phyloP scores from a whole-genome alignment of 2,329 filamentous ascomycete genomes.

The Annulohypoxylon truncatum region DNA sequence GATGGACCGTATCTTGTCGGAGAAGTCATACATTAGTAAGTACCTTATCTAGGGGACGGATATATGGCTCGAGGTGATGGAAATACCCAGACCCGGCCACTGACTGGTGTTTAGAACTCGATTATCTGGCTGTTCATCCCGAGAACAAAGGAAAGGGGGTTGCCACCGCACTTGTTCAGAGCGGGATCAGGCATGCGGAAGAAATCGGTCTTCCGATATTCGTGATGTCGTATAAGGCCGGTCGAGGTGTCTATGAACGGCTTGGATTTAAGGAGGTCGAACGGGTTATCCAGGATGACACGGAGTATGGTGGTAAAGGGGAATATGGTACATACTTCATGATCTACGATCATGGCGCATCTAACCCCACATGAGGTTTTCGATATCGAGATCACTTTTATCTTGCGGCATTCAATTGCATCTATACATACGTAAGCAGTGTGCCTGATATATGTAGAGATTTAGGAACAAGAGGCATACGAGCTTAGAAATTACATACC shows the following conservation, averaged over 20 bases:
- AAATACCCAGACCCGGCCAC: background rate
- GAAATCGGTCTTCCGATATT: slow-evolving; percentile 45
- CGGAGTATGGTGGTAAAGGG: slow-evolving; percentile 34
- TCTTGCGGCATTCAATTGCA: too few relatives aligned
- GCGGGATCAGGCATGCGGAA: slow-evolving; percentile 42
- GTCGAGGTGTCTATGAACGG: slow-evolving; percentile 40
- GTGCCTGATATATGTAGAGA: too few relatives aligned
- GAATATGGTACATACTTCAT: slow-evolving; percentile 32
- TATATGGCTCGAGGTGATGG: background rate
- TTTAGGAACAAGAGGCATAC: too few relatives aligned
- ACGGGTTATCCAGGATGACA: slow-evolving; percentile 46
- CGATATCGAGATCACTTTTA: too few relatives aligned
- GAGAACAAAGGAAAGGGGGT: slow-evolving; percentile 47
- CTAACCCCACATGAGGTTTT: background rate
- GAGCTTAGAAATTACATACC: too few relatives aligned
- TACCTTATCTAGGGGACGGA: too few relatives aligned
- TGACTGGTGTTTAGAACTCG: slow-evolving; percentile 36
- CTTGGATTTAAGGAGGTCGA: slow-evolving; percentile 43
- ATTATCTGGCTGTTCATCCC: slow-evolving; percentile 48
- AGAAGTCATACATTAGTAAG: slow-evolving; percentile 20
- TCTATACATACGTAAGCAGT: too few relatives aligned
- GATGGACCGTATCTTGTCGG: slow-evolving; percentile 18
- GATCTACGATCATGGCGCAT: slow-evolving; percentile 13
- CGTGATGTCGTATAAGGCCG: slow-evolving; percentile 41
- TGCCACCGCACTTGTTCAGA: slow-evolving; percentile 42